Conservation (phyloP, 768 basidiomycete genomes). For the Paxillus rubicundulus region DNA sequence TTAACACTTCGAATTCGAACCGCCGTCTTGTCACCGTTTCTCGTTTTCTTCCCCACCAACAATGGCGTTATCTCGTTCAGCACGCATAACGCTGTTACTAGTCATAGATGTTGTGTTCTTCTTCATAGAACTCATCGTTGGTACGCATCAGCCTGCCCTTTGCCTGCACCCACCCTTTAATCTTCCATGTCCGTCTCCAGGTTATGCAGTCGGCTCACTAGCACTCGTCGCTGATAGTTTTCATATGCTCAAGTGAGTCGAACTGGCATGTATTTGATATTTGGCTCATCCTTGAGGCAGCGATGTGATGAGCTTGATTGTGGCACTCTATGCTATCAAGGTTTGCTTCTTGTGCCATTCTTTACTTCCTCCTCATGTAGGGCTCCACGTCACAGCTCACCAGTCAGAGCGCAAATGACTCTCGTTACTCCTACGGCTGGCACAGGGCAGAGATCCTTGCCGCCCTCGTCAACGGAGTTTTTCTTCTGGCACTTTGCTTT, state of each 20-base stretch:
- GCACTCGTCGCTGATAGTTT: constrained; percentile 96
- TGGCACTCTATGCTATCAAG: constrained; percentile 94
- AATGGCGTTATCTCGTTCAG: constrained; percentile 58
- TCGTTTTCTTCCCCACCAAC: background rate
- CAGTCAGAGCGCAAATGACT: constrained; percentile 52
- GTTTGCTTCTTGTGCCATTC: constrained; percentile 32
- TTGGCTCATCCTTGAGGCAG: constrained; percentile 41
- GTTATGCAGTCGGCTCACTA: constrained; percentile 94
- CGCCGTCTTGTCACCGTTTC: background rate
- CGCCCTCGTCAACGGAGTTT: constrained; percentile 94
- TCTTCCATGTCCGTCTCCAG: constrained; percentile 36
- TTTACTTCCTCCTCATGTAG: constrained; percentile 2
- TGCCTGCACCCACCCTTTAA: constrained; percentile 7
- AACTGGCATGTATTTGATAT: background rate
- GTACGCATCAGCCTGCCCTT: constrained; percentile 37
- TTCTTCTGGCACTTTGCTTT: constrained; percentile 94
- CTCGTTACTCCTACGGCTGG: constrained; percentile 97
- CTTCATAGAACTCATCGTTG: constrained; percentile 79
- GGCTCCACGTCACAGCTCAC: constrained; percentile 51
- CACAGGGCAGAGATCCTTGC: constrained; percentile 96
- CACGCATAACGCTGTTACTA: constrained; percentile 73
- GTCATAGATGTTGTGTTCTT: constrained; percentile 87
- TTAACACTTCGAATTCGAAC: too few relatives aligned
- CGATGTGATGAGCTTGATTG: constrained; percentile 93
- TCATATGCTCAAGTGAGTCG: constrained; percentile 93